phyloP scores from a whole-genome alignment of 2,329 filamentous ascomycete genomes.

The Calonectria pseudoturangicola region DNA sequence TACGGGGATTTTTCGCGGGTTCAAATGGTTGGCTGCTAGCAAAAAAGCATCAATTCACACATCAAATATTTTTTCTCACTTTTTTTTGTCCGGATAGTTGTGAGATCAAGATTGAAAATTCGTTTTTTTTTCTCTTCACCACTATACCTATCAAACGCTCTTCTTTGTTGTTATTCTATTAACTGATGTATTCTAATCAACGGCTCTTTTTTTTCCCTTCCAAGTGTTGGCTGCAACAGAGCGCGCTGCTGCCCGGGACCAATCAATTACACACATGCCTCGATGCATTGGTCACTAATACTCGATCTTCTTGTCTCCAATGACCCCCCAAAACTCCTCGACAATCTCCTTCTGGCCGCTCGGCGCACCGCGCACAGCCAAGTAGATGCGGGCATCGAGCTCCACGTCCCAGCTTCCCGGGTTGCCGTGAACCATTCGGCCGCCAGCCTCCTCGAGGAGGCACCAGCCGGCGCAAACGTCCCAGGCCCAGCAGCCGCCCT shows the following conservation, averaged over 20 bases:
- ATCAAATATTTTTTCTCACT: constrained; percentile 2
- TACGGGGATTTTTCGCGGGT: constrained; percentile 49
- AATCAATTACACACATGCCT: neutral
- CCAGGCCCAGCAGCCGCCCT: constrained; percentile 90
- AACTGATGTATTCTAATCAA: constrained; percentile 9
- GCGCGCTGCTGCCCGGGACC: neutral
- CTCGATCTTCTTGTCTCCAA: constrained; percentile 73
- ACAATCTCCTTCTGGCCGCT: constrained; percentile 77
- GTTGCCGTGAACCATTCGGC: constrained; percentile 82
- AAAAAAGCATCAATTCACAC: constrained; percentile 31
- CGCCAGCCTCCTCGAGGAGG: constrained; percentile 84
- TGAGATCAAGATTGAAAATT: neutral
- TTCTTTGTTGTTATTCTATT: neutral
- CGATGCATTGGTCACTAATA: constrained; percentile 58
- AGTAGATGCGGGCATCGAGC: constrained; percentile 76
- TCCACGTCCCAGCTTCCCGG: constrained; percentile 81
- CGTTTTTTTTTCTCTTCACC: neutral
- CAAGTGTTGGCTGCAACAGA: no score
- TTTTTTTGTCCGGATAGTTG: neutral
- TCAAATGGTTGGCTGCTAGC: constrained; percentile 41
- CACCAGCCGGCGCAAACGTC: constrained; percentile 90
- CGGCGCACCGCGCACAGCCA: constrained; percentile 77
- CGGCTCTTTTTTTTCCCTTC: neutral
- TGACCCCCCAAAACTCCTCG: constrained; percentile 78
- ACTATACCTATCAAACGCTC: neutral